Percentiles rank a stretch among this genome's conserved stretches.
phyloP scores from a whole-genome alignment of 306 rosid species.

The Cicer chorassanicum region DNA sequence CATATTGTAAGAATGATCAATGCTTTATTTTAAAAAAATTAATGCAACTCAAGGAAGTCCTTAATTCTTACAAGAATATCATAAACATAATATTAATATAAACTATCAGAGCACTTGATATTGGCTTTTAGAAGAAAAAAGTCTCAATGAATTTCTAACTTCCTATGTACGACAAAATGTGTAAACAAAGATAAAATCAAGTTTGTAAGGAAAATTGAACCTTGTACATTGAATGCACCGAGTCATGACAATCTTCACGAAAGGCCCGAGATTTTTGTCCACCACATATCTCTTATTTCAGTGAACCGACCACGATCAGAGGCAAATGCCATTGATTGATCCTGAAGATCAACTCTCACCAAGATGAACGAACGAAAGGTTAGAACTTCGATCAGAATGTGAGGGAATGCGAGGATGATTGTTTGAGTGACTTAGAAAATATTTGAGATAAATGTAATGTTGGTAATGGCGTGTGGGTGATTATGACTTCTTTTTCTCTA shows the following conservation, averaged over 20 bases:
- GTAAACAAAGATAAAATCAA: slow-evolving; percentile 19
- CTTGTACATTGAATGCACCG: slow-evolving; percentile 98
- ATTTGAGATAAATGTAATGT: too few relatives aligned
- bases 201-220: slow-evolving; percentile 47
- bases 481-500: too few relatives aligned
- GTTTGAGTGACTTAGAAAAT: too few relatives aligned
- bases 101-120: slow-evolving; percentile 10
- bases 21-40: slow-evolving; percentile 23
- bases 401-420: too few relatives aligned
- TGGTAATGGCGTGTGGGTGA: too few relatives aligned
- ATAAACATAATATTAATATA: slow-evolving; percentile 17
- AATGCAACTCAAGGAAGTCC: slow-evolving; percentile 2
- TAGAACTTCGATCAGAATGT: too few relatives aligned
- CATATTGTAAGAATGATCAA: slow-evolving; percentile 1
- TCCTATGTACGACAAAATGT: slow-evolving; percentile 22
- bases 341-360: slow-evolving; percentile 98
- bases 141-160: slow-evolving; percentile 19
- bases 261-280: slow-evolving; percentile 97
- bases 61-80: slow-evolving; percentile 29
- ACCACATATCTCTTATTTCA: slow-evolving; percentile 92
- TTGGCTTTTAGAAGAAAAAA: neutral
- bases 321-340: slow-evolving; percentile 99
- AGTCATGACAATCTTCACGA: slow-evolving; percentile 98
- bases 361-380: too few relatives aligned
- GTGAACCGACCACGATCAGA: slow-evolving; percentile 98